These are phyloP conservation scores for Coniferiporia sulphurascens DNA, from an alignment of 1,284 basidiomycete species.

Conservation along the genomic window DNA sequence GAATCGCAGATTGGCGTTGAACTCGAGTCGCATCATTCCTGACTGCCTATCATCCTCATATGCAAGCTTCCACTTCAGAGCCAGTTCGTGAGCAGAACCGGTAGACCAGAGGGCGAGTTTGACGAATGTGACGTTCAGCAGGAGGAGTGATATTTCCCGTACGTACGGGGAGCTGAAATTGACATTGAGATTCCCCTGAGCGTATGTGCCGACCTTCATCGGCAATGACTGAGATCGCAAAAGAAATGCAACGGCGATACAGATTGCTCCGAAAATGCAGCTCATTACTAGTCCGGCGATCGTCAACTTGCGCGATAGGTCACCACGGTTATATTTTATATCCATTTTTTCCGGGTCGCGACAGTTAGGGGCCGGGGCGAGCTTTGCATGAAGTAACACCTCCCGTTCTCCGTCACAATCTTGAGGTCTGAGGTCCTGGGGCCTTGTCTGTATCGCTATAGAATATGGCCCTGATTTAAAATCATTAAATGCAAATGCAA, in stretches of 20 bases:
- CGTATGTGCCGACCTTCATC: not conserved
- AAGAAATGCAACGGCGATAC: not conserved
- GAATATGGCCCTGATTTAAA: too few species aligned
- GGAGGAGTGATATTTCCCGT: not conserved
- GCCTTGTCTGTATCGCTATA: too few species aligned
- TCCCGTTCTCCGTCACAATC: not conserved
- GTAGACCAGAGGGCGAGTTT: not conserved
- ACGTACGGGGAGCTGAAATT: not conserved
- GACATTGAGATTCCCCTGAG: not conserved
- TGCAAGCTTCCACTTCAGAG: not conserved
- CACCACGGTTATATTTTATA: not conserved
- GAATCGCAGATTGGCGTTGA: not conserved
- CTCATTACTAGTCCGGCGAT: not conserved
- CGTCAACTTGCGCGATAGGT: not conserved
- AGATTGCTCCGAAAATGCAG: not conserved
- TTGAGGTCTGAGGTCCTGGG: too few species aligned
- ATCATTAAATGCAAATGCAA: too few species aligned
- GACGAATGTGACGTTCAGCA: conserved; percentile 4
- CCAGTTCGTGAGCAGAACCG: not conserved
- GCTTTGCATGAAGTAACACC: not conserved
- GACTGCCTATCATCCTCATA: not conserved
- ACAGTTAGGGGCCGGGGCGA: not conserved
- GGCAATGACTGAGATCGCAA: not conserved
- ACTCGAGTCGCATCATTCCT: not conserved
- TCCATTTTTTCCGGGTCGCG: not conserved